Percentiles rank a stretch among this genome's conserved stretches.
Conservation (phyloP, 2,329 filamentous ascomycete species). For the Alternaria consortialis region DNA sequence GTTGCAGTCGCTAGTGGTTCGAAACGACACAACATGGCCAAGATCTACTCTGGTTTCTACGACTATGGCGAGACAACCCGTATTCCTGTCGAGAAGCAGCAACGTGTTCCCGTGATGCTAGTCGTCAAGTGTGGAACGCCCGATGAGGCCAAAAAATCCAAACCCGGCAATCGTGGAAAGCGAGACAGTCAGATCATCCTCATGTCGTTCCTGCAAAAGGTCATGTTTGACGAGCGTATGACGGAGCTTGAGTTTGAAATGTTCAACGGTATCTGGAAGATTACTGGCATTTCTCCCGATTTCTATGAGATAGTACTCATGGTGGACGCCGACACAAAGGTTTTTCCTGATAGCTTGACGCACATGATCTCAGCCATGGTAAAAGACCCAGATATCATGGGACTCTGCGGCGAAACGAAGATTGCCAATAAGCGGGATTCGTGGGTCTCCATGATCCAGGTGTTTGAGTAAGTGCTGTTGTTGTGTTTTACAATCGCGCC, state of each 20-base stretch:
- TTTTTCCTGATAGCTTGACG: slow-evolving; percentile 96
- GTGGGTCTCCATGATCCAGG: slow-evolving; percentile 98
- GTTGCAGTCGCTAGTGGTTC: slow-evolving; percentile 94
- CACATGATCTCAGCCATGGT: slow-evolving; percentile 99
- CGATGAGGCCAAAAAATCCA: slow-evolving; percentile 79
- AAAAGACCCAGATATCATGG: slow-evolving; percentile 99
- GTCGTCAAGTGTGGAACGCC: slow-evolving; percentile 96
- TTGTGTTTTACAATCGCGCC: slow-evolving; percentile 29
- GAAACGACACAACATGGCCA: slow-evolving; percentile 99
- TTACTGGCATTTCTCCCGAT: slow-evolving; percentile 96
- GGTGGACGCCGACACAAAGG: slow-evolving; percentile 99
- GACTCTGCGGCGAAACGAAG: slow-evolving; percentile 97
- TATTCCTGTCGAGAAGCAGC: slow-evolving; percentile 86
- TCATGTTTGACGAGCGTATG: slow-evolving; percentile 99
- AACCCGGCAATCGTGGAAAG: slow-evolving; percentile 97
- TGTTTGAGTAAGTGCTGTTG: slow-evolving; percentile 76
- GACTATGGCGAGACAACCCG: slow-evolving; percentile 86
- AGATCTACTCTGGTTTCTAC: slow-evolving; percentile 97
- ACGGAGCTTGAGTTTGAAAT: slow-evolving; percentile 99
- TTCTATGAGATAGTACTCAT: slow-evolving; percentile 98
- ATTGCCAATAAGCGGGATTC: slow-evolving; percentile 96
- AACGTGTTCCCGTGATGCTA: slow-evolving; percentile 96
- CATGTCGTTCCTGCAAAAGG: slow-evolving; percentile 99
- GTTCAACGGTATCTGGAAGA: slow-evolving; percentile 99
- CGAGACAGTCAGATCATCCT: slow-evolving; percentile 98